Evolutionary conservation across 164 flowering plant genomes (phyloP).

Genomic region (Piper longum): DNA sequence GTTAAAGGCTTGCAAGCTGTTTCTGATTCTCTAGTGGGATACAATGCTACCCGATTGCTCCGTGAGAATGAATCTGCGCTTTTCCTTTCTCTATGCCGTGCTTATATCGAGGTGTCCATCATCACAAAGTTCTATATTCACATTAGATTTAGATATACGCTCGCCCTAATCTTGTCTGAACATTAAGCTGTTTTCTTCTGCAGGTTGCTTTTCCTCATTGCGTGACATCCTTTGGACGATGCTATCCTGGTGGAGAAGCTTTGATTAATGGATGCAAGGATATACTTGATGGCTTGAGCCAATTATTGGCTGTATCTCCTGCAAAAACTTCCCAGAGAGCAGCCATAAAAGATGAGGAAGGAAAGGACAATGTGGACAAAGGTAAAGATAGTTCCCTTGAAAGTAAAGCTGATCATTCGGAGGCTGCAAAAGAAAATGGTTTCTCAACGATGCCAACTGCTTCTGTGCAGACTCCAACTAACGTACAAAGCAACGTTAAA

Average conservation of each 20-base stretch:
- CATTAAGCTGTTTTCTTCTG: not conserved
- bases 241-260: slow-evolving; percentile 72
- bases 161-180: not conserved
- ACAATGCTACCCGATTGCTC: slow-evolving; percentile 72
- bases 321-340: slow-evolving; percentile 33
- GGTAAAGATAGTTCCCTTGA: slow-evolving; percentile 17
- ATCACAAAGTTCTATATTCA: not conserved
- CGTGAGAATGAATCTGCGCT: slow-evolving; percentile 65
- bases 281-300: slow-evolving; percentile 51
- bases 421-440: slow-evolving; percentile 16
- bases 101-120: slow-evolving; percentile 65
- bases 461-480: too few species aligned
- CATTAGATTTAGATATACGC: not conserved
- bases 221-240: slow-evolving; percentile 83
- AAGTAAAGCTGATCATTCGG: slow-evolving; percentile 26
- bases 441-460: not conserved
- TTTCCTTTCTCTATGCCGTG: slow-evolving; percentile 81
- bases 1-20: slow-evolving; percentile 72
- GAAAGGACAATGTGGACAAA: slow-evolving; percentile 30
- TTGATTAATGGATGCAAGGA: slow-evolving; percentile 55
- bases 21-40: slow-evolving; percentile 61
- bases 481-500: too few species aligned
- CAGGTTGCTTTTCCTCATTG: slow-evolving; percentile 84
- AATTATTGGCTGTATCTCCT: slow-evolving; percentile 41
- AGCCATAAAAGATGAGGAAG: slow-evolving; percentile 14